Conservation (phyloP, 2,329 filamentous ascomycete genomes). For the Apiospora pterosperma region DNA sequence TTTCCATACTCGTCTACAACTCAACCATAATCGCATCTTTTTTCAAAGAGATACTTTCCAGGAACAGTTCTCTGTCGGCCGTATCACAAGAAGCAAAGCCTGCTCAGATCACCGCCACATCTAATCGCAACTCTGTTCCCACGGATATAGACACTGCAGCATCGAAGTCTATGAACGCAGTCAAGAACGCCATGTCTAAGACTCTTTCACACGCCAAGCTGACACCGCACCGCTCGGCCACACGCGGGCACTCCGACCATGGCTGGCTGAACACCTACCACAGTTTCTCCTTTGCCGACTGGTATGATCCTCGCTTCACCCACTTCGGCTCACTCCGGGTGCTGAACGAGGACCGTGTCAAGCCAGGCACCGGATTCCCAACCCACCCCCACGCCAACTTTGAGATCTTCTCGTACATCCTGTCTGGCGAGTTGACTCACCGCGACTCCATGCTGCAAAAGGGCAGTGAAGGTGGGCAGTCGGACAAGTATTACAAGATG, state of each 20-base stretch:
- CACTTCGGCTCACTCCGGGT: constrained; percentile 76
- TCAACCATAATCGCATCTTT: constrained; percentile 14
- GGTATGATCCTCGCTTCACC: constrained; percentile 63
- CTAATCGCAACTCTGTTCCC: background rate
- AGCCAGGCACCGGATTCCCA: constrained; percentile 71
- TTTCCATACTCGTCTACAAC: constrained; percentile 27
- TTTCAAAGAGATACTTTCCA: constrained; percentile 6
- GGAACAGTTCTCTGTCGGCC: background rate
- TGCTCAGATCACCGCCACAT: background rate
- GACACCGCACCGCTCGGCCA: constrained; percentile 66
- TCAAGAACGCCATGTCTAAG: constrained; percentile 56
- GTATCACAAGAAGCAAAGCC: constrained; percentile 1
- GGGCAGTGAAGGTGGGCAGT: constrained; percentile 54
- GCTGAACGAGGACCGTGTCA: constrained; percentile 85
- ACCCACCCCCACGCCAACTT: constrained; percentile 83
- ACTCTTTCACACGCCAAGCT: constrained; percentile 67
- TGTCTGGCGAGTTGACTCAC: constrained; percentile 84
- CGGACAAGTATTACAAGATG: constrained; percentile 67
- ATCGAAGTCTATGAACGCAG: constrained; percentile 27
- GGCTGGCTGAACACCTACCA: constrained; percentile 88
- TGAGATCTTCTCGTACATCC: constrained; percentile 85
- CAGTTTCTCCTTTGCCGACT: constrained; percentile 77
- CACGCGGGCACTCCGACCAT: constrained; percentile 75
- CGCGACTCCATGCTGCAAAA: constrained; percentile 80
- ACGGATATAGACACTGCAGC: constrained; percentile 4